Base-by-base conservation (phyloP, 768 basidiomycete genomes). In the Russula foetens region DNA sequence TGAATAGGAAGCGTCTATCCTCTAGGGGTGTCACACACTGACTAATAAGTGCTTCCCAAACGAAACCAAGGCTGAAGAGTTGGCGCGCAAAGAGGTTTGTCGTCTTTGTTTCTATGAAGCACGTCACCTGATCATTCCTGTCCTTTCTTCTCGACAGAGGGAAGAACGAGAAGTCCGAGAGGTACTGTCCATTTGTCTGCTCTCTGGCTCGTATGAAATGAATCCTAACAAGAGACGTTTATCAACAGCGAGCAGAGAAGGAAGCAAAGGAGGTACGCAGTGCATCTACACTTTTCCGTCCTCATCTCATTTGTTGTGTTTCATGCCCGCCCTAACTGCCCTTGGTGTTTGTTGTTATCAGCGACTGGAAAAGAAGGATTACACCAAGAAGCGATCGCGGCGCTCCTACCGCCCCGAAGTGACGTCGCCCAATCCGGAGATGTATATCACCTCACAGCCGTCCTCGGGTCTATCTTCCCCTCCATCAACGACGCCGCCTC, bases 11-110 rank as follows among this genome's bases (percentile, higher is more conserved):
- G 6, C 43, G 17, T 28, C 53, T 66, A n/a, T 58, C 14, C 14
- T 38, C 21, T 26, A n/a, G 35, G 14, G 9, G 19, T 53, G 14
- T 45, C 23, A 19, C 54, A 11, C 29, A 51, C 51, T 47, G 58
- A 49, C 52, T 64, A 19, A 29, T 52, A 9, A 19, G 7, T 15
- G 28, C 28, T 39, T 57, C 41, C 35, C n/a, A 41, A 66, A n/a
- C n/a, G n/a, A n/a, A n/a, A n/a, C n/a, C n/a, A n/a, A 80, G 74
- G 80, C 81, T 14, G 86, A 88, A 59, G 86, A 88, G 68, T 76
- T 75, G 66, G 81, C 75, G 59, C 78, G 80, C 69, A 84, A 84
- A 71, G 85, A 84, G 77, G 84, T 83, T 63, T 45, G 66, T 67
- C 47, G 56, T 31, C 28, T 56, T 45, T 23, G 23, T 39, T 51